Base-by-base conservation (phyloP, 306 rosid genomes). In the Cucurbita argyrosperma region DNA sequence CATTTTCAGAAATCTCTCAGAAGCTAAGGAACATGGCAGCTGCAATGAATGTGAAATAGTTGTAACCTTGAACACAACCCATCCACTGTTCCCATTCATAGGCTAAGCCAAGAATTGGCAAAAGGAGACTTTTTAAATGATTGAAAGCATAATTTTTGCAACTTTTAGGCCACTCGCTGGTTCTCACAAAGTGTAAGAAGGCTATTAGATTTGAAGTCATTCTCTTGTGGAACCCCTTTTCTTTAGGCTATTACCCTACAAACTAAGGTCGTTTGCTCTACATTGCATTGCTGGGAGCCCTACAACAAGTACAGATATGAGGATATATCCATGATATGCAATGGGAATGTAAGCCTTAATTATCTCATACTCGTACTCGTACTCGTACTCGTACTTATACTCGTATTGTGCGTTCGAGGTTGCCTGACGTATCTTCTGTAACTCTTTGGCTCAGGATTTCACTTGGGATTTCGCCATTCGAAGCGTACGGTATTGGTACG, bases 11-110 rank as follows among this genome's bases (percentile, higher is more conserved):
- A 82, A 95, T 95, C 66, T 91, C 99, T 30, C 96, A 89, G 88
- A 95, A 88, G 90, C 88, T 95, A 47, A 87, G 99, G 90, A 95
- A 72, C 75, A 95, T 95, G 96, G 99, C 96, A 58, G 96, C 97
- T 77, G 83, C 90, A 42, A 81, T 91, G 97, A 95, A 95, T 81
- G 85, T 95, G 77, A 95, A 90, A 79, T 95, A 83, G 84, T 77
- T 53, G 43, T 67, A 77, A 35, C 80, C 78, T 77, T 26, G 77
- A 75, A 58, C 71, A 74, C 72, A 62, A 38, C 35, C 81, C 62
- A 74, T 77, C 80, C 83, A 79, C 74, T 75, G 35, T 50, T 57
- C 68, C 68, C 67, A 74, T 59, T 21, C 55, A 45, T 56, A 46
- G 11, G 79, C 49, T 77, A 69, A 68, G 87, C 89, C 81, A 78